A percentile compares a stretch with the other conserved stretches of the same genome.
These are phyloP conservation scores for Elongisporangium undulatum DNA, from an alignment of 352 stramenopile genomes.

Conservation along the genomic window DNA sequence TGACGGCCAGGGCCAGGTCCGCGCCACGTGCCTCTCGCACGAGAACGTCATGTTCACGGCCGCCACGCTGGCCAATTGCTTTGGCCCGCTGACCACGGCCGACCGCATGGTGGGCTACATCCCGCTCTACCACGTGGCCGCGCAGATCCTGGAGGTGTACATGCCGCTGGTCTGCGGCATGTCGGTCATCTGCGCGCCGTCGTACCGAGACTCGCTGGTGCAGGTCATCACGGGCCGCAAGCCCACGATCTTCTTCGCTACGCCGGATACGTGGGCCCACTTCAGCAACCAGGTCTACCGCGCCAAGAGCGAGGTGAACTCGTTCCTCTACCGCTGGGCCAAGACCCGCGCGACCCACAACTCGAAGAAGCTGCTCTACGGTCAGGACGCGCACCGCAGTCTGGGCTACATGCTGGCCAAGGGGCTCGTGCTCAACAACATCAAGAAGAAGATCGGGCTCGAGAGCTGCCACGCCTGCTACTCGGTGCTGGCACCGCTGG, in stretches of 20 bases:
- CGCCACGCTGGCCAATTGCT: conserved; percentile 47
- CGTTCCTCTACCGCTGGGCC: conserved; percentile 69
- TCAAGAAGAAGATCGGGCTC: conserved; percentile 78
- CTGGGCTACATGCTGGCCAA: conserved; percentile 80
- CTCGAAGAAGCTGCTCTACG: conserved; percentile 70
- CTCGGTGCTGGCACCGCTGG: conserved; percentile 66
- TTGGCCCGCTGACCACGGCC: conserved; percentile 35
- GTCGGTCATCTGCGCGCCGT: conserved; percentile 55
- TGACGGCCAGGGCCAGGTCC: conserved; percentile 39
- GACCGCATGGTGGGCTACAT: conserved; percentile 71
- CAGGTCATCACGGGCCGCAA: conserved; percentile 46
- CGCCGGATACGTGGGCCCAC: conserved; percentile 61
- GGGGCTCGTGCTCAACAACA: conserved; percentile 66
- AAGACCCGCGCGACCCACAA: conserved; percentile 77
- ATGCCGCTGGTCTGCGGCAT: conserved; percentile 59
- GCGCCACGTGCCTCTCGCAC: conserved; percentile 60
- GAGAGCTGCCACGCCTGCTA: conserved; percentile 73
- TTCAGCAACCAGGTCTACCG: conserved; percentile 70
- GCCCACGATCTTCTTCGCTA: conserved; percentile 77
- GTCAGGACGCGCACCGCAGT: conserved; percentile 39
- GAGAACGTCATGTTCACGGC: conserved; percentile 85
- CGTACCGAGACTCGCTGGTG: conserved; percentile 36
- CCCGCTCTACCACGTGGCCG: conserved; percentile 56
- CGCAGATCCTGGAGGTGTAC: conserved; percentile 75
- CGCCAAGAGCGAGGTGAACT: conserved; percentile 70